Conservation (phyloP, 306 rosid species). For the Neltuma alba region DNA sequence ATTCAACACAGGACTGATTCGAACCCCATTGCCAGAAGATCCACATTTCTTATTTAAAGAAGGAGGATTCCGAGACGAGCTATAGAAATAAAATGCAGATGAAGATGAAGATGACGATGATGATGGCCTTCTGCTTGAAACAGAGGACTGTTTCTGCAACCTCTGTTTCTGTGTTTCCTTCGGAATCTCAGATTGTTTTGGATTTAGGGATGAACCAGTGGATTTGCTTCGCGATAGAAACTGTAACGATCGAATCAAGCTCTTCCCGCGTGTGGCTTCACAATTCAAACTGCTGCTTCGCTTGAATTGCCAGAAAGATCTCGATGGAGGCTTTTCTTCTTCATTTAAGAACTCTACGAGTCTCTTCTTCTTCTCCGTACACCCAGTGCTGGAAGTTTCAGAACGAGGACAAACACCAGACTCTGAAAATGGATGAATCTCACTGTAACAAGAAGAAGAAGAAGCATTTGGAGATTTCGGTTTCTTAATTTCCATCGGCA, state of each 20-base stretch:
- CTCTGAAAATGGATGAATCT: slow-evolving; percentile 30
- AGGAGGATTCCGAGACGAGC: slow-evolving; percentile 49
- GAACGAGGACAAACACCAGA: background rate
- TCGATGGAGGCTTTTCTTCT: slow-evolving; percentile 53
- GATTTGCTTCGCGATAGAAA: slow-evolving; percentile 91
- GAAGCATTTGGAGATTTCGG: background rate
- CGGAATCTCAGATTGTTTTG: slow-evolving; percentile 44
- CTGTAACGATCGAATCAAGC: slow-evolving; percentile 71
- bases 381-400: slow-evolving; percentile 19
- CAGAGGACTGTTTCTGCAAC: slow-evolving; percentile 75
- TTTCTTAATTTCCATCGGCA: slow-evolving; percentile 62
- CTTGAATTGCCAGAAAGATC: slow-evolving; percentile 89
- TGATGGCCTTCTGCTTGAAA: slow-evolving; percentile 69
- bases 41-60: slow-evolving; percentile 52
- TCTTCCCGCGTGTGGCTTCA: slow-evolving; percentile 51
- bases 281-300: slow-evolving; percentile 83
- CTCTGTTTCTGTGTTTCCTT: slow-evolving; percentile 59
- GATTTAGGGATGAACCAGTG: slow-evolving; percentile 73
- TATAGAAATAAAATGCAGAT: slow-evolving; percentile 54
- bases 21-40: slow-evolving; percentile 65
- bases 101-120: slow-evolving; percentile 44
- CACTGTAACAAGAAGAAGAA: background rate
- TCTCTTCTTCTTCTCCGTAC: slow-evolving; percentile 60
- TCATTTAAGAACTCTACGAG: slow-evolving; percentile 76
- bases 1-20: slow-evolving; percentile 85